Evolutionary conservation across 2,329 filamentous ascomycete species (phyloP), one percentile per base, ranked within the genome.

Genomic region (Neocatenulostroma microsporum): DNA sequence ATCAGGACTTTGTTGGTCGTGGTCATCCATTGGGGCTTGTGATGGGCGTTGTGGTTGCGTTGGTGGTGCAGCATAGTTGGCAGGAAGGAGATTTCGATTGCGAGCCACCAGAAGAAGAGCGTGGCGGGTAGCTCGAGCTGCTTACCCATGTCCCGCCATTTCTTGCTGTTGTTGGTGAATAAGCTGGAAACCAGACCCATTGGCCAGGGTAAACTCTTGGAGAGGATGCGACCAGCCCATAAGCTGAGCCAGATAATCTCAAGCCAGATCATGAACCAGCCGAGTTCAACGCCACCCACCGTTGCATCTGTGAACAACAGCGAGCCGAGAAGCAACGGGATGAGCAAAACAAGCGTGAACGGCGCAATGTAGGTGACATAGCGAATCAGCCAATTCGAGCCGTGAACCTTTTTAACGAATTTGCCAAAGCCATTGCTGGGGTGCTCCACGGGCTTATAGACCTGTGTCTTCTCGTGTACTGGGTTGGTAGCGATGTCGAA

Each of bases 251-350:
- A 96, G 18, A 95, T 73, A 27, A 94, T 85, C 60, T 94, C 84
- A 13, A 95, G 72, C 89, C 89, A 96, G 44, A 95, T 86, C 20
- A 84, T 84, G 55, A 96, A 95, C 89, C 89, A 96, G 41, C 86
- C 67, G 29, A 95, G 66, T 44, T 77, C 56, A 0, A 94, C 86
- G 14, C 82, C 85, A 1, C 86, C 86, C 3, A 82, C 73, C 10
- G 74, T 76, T 2, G 50, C 49, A 5, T 41, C 27, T n/a, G 67
- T 64, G 44, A 72, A 82, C 1, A 73, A 45, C 13, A 83, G 61
- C 2, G 70, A 72, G 5, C 80, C 82, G 15, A 86, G 60, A 5
- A 86, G 63, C 26, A 84, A 60, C 0, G 82, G 82, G 30, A 84
- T 75, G 25, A 85, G 64, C 4, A 87, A 64, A 4, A 86, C 58